A percentile compares a stretch with the other conserved stretches of the same genome.
These are phyloP conservation scores for Nemania sp. DNA, from an alignment of 2,329 filamentous ascomycete species.

Conservation along the genomic window DNA sequence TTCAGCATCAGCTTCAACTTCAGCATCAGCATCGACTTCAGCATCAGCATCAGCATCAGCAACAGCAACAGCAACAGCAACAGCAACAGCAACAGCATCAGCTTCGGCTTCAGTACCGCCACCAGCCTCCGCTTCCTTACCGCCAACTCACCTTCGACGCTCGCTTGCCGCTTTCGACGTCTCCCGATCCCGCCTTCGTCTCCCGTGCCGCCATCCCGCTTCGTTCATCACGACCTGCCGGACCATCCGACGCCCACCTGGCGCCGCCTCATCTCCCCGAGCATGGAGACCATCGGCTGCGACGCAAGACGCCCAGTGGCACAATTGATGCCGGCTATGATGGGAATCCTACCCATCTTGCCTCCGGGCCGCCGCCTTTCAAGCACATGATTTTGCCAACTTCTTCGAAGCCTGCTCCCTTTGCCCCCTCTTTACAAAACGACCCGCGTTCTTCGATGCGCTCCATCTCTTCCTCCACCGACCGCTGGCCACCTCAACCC, in stretches of 20 bases:
- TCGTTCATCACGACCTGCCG: conserved; percentile 25
- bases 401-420: conserved; percentile 44
- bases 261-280: conserved; percentile 39
- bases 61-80: conserved; percentile 6
- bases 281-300: conserved; percentile 73
- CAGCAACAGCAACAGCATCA: conserved; percentile 6
- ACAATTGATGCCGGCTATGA: conserved; percentile 91
- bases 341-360: conserved; percentile 75
- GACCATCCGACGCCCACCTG: conserved; percentile 38
- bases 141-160: conserved; percentile 19
- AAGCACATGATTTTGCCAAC: conserved; percentile 83
- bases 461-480: conserved; percentile 21
- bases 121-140: neutral
- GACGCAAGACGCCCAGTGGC: conserved; percentile 93
- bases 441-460: conserved; percentile 31
- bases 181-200: conserved; percentile 22
- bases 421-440: conserved; percentile 34
- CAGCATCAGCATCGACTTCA: neutral
- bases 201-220: conserved; percentile 29
- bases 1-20: neutral
- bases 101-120: neutral
- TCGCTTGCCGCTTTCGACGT: conserved; percentile 17
- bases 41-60: neutral
- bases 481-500: conserved; percentile 33
- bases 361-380: conserved; percentile 72